Conservation (phyloP, 192 early-diverging fungal genomes). For the Backusella mclennaniae region DNA sequence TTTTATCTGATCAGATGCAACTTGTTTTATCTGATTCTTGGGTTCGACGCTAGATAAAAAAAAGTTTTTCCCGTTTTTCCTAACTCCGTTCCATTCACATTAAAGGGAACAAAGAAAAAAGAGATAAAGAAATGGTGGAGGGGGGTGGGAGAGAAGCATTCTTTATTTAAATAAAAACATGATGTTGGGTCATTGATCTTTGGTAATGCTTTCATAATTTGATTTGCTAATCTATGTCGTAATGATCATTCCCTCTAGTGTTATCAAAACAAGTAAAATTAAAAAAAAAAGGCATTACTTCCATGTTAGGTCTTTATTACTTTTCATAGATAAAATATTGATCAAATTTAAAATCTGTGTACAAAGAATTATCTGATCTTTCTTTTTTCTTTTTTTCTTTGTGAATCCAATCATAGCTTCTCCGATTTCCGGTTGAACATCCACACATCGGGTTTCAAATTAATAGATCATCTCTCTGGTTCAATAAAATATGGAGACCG, state of each 20-base stretch:
- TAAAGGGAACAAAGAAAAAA: background rate
- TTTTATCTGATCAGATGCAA: constrained; percentile 4
- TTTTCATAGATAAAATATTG: background rate
- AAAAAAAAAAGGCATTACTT: background rate
- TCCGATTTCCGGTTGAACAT: background rate
- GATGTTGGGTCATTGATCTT: no score
- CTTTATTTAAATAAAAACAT: no score
- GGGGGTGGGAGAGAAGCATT: no score
- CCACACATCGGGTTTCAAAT: background rate
- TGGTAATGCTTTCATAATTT: background rate
- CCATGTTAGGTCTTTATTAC: constrained; percentile 2
- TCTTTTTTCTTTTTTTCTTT: background rate
- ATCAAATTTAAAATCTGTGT: background rate
- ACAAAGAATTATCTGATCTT: background rate
- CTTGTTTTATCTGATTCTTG: background rate
- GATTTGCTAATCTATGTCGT: background rate
- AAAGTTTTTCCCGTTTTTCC: background rate
- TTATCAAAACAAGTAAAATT: background rate
- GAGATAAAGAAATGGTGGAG: background rate
- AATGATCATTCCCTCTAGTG: background rate
- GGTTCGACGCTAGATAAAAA: background rate
- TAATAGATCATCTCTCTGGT: background rate
- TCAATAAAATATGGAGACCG: background rate
- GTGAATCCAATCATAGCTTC: background rate
- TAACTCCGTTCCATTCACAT: background rate